phyloP scores from a whole-genome alignment of 164 flowering plant genomes.

The Vitis cinerea region DNA sequence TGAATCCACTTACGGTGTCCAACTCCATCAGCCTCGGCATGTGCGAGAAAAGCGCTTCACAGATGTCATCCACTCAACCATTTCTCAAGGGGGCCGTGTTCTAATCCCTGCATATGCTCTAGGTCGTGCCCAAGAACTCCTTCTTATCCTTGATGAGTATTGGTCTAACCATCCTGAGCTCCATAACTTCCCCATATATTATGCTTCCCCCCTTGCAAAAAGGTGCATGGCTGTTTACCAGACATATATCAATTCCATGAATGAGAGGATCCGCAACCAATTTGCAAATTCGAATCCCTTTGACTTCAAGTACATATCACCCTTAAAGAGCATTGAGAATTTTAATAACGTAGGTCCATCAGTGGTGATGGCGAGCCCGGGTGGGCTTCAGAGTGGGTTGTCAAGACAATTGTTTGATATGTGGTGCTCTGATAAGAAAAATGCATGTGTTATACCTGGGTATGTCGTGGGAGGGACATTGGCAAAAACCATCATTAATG shows the following conservation, averaged over 20 bases:
- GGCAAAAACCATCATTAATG: constrained; percentile 86
- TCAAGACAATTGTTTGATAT: constrained; percentile 89
- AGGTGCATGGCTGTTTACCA: constrained; percentile 93
- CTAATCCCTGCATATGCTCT: constrained; percentile 95
- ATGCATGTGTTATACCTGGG: constrained; percentile 93
- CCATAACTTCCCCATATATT: constrained; percentile 86
- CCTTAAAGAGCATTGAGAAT: constrained; percentile 78
- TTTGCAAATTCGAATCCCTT: constrained; percentile 86
- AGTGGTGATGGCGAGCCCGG: constrained; percentile 97
- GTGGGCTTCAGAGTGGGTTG: constrained; percentile 90
- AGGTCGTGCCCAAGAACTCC: constrained; percentile 97
- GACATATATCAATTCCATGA: constrained; percentile 93
- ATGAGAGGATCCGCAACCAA: constrained; percentile 83
- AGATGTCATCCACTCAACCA: constrained; percentile 79
- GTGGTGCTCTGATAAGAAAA: constrained; percentile 95
- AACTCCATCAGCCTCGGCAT: constrained; percentile 85
- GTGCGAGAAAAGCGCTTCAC: constrained; percentile 90
- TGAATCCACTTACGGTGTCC: constrained; percentile 97
- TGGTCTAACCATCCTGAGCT: constrained; percentile 95
- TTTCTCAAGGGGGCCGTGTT: constrained; percentile 94
- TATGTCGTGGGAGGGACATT: constrained; percentile 89
- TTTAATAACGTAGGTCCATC: constrained; percentile 91
- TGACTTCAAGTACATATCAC: constrained; percentile 79
- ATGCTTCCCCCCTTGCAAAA: constrained; percentile 97
- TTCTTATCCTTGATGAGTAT: constrained; percentile 91